Conservation (phyloP, 2,329 filamentous ascomycete species). For the Botrytis hyacinthi region DNA sequence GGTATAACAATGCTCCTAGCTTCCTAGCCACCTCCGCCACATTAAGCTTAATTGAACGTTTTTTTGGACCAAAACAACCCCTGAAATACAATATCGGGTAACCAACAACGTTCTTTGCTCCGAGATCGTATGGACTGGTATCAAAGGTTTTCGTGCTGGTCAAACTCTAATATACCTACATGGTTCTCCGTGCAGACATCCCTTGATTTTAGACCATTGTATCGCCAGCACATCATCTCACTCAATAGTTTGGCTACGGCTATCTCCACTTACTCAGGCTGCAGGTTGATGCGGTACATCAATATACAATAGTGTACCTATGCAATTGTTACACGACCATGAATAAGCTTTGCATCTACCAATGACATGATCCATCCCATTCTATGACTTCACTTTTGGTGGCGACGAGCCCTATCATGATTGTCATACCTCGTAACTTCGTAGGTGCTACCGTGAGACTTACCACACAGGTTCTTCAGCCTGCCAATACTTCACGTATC, state of each 20-base stretch:
- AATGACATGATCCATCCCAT: not conserved
- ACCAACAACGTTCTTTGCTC: not conserved
- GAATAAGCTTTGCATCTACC: constrained; percentile 1
- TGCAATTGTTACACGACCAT: not conserved
- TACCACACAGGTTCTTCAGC: not conserved
- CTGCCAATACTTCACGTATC: constrained; percentile 12
- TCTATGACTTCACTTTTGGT: no score
- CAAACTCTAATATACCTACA: not conserved
- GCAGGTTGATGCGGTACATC: constrained; percentile 6
- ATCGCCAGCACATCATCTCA: constrained; percentile 16
- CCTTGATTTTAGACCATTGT: not conserved
- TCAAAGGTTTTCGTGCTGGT: not conserved
- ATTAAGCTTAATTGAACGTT: constrained; percentile 19
- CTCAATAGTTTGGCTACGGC: not conserved
- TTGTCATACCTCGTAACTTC: not conserved
- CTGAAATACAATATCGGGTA: not conserved
- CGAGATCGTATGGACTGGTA: not conserved
- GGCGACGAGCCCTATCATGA: not conserved
- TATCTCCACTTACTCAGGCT: not conserved
- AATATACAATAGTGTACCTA: constrained; percentile 13
- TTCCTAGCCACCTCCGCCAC: constrained; percentile 5
- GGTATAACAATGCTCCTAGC: not conserved
- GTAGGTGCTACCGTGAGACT: not conserved
- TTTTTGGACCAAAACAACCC: not conserved
- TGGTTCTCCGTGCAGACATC: not conserved